Evolutionary conservation across 2,329 filamentous ascomycete genomes (phyloP), one percentile per base, ranked within the genome.

Genomic region (Bipolaris cookei): DNA sequence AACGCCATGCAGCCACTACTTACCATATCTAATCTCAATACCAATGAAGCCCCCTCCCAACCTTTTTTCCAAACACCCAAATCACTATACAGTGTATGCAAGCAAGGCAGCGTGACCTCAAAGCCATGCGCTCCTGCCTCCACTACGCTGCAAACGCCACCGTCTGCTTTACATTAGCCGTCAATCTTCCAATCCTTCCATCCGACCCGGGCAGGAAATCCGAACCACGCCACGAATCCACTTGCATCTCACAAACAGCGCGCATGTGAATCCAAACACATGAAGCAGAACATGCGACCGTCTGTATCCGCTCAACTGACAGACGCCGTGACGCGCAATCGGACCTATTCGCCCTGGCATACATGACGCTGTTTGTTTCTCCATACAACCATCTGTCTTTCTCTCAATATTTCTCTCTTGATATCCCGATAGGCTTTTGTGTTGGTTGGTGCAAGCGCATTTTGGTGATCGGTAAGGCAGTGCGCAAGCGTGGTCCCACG

Each of bases 181-280:
- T 46, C 18, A 41, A 53, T 43, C 44, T 43, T 54, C 43, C 46
- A 54, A 51, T 56, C 44, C 50, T 54, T 54, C 39, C n/a, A 54
- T 49, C 54, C 54, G 54, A 54, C 53, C 38, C 44, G 23, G 44
- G 44, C 50, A 57, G 50, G 38, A 43, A 35, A 48, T 44, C 50
- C 54, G 54, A 57, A 25, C 54, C 54, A 42, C 44, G 54, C 50
- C 54, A 32, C 44, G 49, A 32, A 30, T 10, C 30, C n/a, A 56
- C 49, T 32, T 42, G 54, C 42, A 35, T 52, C 18, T 45, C 42
- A 30, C 34, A 51, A 50, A 37, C 34, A 41, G 21, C 5, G 30
- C n/a, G 20, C 32, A 47, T 23, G 21, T 47, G 34, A 45, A 8
- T n/a, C 14, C 16, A 20, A 20, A 35, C 50, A 28, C 41, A 47